phyloP scores from a whole-genome alignment of 805 yeast species.

The Hemisphaericaspora nanyangensis region DNA sequence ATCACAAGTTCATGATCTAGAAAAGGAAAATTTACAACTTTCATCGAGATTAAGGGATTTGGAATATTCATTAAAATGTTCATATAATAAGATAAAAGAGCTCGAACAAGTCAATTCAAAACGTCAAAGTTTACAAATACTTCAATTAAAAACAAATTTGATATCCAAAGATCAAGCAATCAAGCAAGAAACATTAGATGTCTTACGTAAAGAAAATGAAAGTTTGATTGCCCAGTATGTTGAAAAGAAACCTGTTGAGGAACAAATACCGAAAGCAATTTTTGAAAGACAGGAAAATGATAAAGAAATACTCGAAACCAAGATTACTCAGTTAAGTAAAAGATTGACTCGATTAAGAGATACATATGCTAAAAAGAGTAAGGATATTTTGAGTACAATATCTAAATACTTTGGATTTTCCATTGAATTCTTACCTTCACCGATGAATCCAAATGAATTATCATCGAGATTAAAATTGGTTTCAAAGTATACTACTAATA shows the following conservation, averaged over 20 bases:
- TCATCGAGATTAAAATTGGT: slow-evolving; percentile 53
- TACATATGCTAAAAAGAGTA: slow-evolving; percentile 61
- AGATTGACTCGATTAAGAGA: slow-evolving; percentile 50
- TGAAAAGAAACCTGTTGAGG: slow-evolving; percentile 12
- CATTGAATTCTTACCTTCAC: slow-evolving; percentile 56
- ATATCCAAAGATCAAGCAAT: slow-evolving; percentile 57
- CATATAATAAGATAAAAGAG: slow-evolving; percentile 34
- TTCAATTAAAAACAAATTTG: slow-evolving; percentile 68
- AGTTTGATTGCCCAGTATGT: slow-evolving; percentile 40
- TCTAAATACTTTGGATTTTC: slow-evolving; percentile 68
- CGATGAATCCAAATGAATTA: slow-evolving; percentile 41
- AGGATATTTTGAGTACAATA: slow-evolving; percentile 65
- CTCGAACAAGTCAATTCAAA: slow-evolving; percentile 16
- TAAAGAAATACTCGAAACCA: slow-evolving; percentile 41
- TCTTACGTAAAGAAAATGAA: slow-evolving; percentile 55
- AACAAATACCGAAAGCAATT: slow-evolving; percentile 54
- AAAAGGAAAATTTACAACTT: slow-evolving; percentile 38
- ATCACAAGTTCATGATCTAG: slow-evolving; percentile 21
- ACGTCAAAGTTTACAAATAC: slow-evolving; percentile 37
- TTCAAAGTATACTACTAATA: slow-evolving; percentile 36
- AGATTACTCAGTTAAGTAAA: slow-evolving; percentile 49
- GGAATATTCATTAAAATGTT: slow-evolving; percentile 29
- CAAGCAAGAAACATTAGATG: slow-evolving; percentile 48
- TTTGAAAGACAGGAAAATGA: slow-evolving; percentile 62
- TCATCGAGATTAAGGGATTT: slow-evolving; percentile 32